Base-by-base conservation (phyloP, 176 grass and related monocot genomes). In the Phoenix roebelenii region DNA sequence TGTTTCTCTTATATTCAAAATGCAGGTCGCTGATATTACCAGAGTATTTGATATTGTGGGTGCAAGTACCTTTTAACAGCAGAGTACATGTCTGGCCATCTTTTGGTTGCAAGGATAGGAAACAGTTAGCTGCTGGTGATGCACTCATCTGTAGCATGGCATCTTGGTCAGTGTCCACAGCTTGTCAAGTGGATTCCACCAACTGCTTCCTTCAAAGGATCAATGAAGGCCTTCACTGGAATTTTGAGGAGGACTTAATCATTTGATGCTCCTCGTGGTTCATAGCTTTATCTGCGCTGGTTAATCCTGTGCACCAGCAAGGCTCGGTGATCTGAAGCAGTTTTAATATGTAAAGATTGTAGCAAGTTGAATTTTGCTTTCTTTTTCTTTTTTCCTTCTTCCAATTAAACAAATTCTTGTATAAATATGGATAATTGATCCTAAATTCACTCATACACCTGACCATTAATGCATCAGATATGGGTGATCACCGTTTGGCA, bases 151-250 rank as follows among this genome's bases (percentile, higher is more conserved):
- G 88, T 72, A 98, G 93, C 57, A 89, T 92, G 51, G 81, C 94
- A 10, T 79, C 82, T 1, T 98, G 94, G 88, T 85, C 87, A 0
- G 87, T 98, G 25, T 87, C 93, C 0, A 98, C 84, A 4, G 84
- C 87, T 18, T 98, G 84, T 69, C 70, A 82, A 18, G 69, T 83
- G 7, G 93, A 98, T 59, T 98, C 93, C 0, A 92, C 93, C 0
- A 89, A 85, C 1, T 79, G 89, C 61, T 93, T 93, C 60, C 67
- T 93, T 19, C 78, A 84, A 29, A 93, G 88, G 76, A 98, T 98
- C 74, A 82, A 98, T 1, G 94, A 98, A 65, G 94, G 94, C n/a
- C 87, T 93, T 54, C 88, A 93, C 75, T 89, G 94, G 94, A 98
- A 93, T 71, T 71, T 54, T 98, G 55, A 79, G 93, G 63, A 93